phyloP scores from a whole-genome alignment of 2,329 filamentous ascomycete genomes.

The Hypoxylon sp. region DNA sequence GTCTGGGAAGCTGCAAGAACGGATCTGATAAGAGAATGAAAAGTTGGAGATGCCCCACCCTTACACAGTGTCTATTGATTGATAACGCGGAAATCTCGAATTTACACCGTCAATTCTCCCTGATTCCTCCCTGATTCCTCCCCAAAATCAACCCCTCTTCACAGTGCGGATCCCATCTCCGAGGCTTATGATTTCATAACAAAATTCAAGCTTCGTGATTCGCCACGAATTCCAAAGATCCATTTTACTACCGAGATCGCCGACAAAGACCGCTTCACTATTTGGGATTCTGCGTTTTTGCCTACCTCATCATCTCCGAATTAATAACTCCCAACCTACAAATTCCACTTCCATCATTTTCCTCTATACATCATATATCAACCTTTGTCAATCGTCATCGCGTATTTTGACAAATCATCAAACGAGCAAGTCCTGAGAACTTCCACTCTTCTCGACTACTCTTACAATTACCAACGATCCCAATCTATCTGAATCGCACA shows the following conservation, averaged over 20 bases:
- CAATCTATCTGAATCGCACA: constrained; percentile 10
- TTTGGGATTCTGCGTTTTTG: constrained; percentile 20
- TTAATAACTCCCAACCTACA: constrained; percentile 25
- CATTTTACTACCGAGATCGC: constrained; percentile 55
- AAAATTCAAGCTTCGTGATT: constrained; percentile 50
- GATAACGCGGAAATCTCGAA: constrained; percentile 11
- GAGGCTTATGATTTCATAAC: constrained; percentile 53
- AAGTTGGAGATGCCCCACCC: constrained; percentile 14
- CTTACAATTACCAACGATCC: constrained; percentile 12
- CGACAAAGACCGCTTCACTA: constrained; percentile 51
- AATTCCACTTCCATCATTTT: constrained; percentile 21
- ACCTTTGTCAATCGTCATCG: constrained; percentile 18
- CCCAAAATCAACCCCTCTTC: constrained; percentile 14
- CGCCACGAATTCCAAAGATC: constrained; percentile 46
- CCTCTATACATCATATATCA: constrained; percentile 11
- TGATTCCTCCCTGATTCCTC: background rate
- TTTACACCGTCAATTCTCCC: constrained; percentile 22
- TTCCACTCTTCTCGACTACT: background rate
- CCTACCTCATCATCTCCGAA: constrained; percentile 42
- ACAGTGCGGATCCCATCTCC: constrained; percentile 47
- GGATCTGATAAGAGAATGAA: constrained; percentile 42
- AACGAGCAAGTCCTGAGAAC: constrained; percentile 5
- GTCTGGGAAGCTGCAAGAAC: constrained; percentile 17
- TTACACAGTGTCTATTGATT: constrained; percentile 7
- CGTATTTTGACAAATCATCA: constrained; percentile 9